These are phyloP conservation scores for Melanopsichium pennsylvanicum DNA, from an alignment of 1,284 basidiomycete species.

Conservation along the genomic window DNA sequence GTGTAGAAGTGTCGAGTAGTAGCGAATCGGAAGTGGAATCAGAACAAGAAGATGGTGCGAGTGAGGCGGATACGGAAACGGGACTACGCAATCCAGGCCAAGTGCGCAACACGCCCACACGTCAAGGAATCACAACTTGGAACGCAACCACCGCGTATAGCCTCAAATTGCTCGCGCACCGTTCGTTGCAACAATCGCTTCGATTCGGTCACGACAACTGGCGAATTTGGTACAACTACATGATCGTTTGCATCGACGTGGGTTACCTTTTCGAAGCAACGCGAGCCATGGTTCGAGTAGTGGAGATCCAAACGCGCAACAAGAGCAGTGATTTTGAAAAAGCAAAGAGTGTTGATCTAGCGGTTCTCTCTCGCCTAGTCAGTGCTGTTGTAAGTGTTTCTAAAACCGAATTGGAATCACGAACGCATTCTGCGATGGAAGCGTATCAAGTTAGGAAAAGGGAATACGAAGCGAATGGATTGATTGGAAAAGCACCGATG, in stretches of 20 bases:
- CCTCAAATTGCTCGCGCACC: constrained; percentile 87
- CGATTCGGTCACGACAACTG: constrained; percentile 87
- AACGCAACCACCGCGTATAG: constrained; percentile 65
- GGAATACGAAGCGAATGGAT: neutral
- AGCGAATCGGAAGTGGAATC: constrained; percentile 31
- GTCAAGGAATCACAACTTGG: neutral
- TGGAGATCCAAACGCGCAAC: constrained; percentile 74
- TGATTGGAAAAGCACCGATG: neutral
- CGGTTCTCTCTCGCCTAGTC: constrained; percentile 86
- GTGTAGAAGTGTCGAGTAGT: constrained; percentile 35
- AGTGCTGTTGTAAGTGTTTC: constrained; percentile 76
- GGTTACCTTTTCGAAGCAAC: constrained; percentile 88
- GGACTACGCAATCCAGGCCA: constrained; percentile 26
- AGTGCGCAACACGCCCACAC: neutral
- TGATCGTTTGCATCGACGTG: constrained; percentile 90
- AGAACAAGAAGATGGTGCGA: constrained; percentile 20
- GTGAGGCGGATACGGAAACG: constrained; percentile 25
- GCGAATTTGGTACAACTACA: constrained; percentile 99
- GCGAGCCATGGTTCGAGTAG: constrained; percentile 80
- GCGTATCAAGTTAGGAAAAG: constrained; percentile 23
- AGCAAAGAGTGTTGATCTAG: constrained; percentile 77
- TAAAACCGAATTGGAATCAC: constrained; percentile 14
- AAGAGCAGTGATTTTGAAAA: constrained; percentile 66
- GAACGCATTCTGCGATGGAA: constrained; percentile 23
- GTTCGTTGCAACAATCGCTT: constrained; percentile 89